phyloP scores from a whole-genome alignment of 805 yeast species.

The Lachancea fermentati region DNA sequence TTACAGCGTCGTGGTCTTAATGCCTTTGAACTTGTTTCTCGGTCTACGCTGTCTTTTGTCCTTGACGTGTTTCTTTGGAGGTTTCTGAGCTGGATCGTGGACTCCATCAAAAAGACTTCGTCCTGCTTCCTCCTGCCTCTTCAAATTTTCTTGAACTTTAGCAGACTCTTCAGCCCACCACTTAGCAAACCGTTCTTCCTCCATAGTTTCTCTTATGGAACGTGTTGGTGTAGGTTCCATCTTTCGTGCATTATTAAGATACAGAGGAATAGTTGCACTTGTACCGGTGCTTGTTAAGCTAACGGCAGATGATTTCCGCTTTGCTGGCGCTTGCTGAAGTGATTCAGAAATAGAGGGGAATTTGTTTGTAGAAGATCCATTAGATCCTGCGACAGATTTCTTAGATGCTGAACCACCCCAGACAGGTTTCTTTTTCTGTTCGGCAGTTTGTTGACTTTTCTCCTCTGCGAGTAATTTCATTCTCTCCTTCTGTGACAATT shows the following conservation, averaged over 20 bases:
- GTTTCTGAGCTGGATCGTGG: too few species aligned
- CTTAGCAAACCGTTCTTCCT: conserved; percentile 75
- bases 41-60: too few species aligned
- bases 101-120: background rate
- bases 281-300: conserved; percentile 8
- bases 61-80: too few species aligned
- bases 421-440: conserved; percentile 12
- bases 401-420: conserved; percentile 18
- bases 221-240: conserved; percentile 17
- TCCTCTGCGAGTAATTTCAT: conserved; percentile 11
- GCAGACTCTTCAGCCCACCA: conserved; percentile 85
- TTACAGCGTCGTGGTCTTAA: too few species aligned
- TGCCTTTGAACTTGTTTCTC: too few species aligned
- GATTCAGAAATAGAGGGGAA: conserved; percentile 6
- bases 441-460: conserved; percentile 3
- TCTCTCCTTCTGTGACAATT: conserved; percentile 28
- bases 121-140: conserved; percentile 8
- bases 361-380: background rate
- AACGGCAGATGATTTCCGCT: conserved; percentile 1
- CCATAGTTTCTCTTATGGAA: conserved; percentile 64
- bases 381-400: background rate
- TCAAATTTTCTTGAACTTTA: conserved; percentile 47
- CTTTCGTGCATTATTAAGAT: conserved; percentile 4
- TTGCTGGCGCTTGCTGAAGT: background rate
- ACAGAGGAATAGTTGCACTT: conserved; percentile 9